phyloP scores from a whole-genome alignment of 2,329 filamentous ascomycete species.

The Aureobasidium sp. region DNA sequence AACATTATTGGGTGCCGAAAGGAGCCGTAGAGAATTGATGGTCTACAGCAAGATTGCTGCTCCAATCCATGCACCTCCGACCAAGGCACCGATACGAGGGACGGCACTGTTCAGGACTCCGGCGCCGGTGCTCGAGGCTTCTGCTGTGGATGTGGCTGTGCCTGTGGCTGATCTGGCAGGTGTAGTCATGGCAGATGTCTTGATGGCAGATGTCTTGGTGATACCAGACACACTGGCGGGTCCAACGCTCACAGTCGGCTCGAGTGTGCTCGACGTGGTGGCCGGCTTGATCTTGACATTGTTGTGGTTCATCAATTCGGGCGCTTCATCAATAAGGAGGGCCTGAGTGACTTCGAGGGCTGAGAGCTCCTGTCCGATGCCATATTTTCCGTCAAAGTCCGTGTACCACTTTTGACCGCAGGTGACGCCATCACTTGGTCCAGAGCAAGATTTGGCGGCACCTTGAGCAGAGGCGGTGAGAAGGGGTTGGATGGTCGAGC shows the following conservation, averaged over 20 bases:
- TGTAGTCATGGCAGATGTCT: not conserved
- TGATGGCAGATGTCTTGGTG: not conserved
- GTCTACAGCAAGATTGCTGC: conserved; percentile 4
- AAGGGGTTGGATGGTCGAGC: conserved; percentile 31
- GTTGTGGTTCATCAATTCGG: not conserved
- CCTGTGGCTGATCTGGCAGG: not conserved
- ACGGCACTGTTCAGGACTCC: not conserved
- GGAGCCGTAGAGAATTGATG: not conserved
- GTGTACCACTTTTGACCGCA: conserved; percentile 43
- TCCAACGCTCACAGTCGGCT: conserved; percentile 4
- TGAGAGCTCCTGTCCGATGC: conserved; percentile 39
- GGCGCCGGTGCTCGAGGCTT: not conserved
- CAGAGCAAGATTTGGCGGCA: conserved; percentile 39
- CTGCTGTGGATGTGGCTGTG: not conserved
- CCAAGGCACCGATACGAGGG: not conserved
- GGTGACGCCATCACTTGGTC: conserved; percentile 32
- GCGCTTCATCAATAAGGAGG: conserved; percentile 26
- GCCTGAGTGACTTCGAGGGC: conserved; percentile 41
- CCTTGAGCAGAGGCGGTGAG: conserved; percentile 36
- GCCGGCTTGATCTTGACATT: conserved; percentile 10
- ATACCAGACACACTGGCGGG: conserved; percentile 5
- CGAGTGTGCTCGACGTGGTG: not conserved
- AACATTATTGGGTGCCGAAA: not conserved
- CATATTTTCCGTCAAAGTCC: conserved; percentile 35
- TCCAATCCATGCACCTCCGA: not conserved